phyloP scores from a whole-genome alignment of 208 protist species.

The Angomonas deanei region DNA sequence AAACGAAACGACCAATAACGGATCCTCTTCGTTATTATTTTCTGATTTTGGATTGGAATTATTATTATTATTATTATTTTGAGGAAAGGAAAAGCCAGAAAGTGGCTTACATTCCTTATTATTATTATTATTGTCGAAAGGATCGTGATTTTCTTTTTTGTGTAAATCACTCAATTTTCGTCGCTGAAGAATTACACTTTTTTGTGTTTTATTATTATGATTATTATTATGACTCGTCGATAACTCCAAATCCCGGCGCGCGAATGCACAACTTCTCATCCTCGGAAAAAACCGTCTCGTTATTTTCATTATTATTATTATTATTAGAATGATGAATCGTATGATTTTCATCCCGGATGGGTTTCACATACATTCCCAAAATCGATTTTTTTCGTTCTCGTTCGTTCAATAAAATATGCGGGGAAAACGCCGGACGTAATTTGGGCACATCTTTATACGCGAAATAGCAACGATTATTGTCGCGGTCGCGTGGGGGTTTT shows the following conservation, averaged over 20 bases:
- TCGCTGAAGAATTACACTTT: too few relatives aligned
- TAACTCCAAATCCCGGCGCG: background rate
- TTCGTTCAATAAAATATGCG: background rate
- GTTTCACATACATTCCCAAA: background rate
- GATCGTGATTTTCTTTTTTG: background rate
- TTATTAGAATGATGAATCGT: background rate
- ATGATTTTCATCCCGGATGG: background rate
- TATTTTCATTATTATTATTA: slow-evolving; percentile 2
- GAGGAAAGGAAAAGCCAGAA: too few relatives aligned
- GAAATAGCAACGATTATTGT: background rate
- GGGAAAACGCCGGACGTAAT: background rate
- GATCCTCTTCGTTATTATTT: background rate
- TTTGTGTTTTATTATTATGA: background rate
- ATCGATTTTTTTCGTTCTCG: background rate
- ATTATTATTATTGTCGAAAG: slow-evolving; percentile 2
- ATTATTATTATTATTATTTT: background rate
- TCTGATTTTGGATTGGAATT: background rate
- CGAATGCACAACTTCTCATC: background rate
- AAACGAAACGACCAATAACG: background rate
- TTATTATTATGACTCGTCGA: background rate
- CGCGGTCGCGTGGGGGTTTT: background rate
- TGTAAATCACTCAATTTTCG: too few relatives aligned
- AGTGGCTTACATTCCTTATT: background rate
- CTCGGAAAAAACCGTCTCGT: too few relatives aligned
- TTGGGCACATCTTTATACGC: background rate